phyloP scores from a whole-genome alignment of 257 asterid species.

The Scutellaria baicalensis region DNA sequence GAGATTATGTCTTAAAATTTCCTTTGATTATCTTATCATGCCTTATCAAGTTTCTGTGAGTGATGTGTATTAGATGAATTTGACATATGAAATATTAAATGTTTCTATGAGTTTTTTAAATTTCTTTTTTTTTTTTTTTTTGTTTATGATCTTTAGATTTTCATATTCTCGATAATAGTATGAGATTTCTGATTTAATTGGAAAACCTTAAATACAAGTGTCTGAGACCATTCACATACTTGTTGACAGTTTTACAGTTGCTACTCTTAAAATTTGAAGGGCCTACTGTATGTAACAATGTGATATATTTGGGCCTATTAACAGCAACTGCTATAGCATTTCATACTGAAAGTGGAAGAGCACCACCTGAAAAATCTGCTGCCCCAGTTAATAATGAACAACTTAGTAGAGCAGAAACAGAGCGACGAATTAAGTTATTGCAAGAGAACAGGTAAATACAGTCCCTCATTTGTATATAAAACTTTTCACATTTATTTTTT shows the following conservation, averaged over 20 bases:
- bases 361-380: constrained; percentile 36
- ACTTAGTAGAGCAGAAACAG: constrained; percentile 72
- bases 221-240: not conserved
- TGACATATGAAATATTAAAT: not conserved
- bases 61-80: not conserved
- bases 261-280: constrained; percentile 4
- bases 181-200: not conserved
- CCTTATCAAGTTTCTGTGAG: not conserved
- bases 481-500: not conserved
- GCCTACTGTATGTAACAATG: constrained; percentile 8
- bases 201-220: not conserved
- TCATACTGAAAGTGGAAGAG: constrained; percentile 50
- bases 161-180: not conserved
- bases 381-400: constrained; percentile 53
- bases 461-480: not conserved
- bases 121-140: not conserved
- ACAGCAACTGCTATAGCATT: constrained; percentile 67
- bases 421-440: constrained; percentile 68
- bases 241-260: not conserved
- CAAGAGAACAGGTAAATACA: constrained; percentile 67
- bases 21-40: not conserved
- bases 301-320: constrained; percentile 16
- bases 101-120: not conserved
- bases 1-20: not conserved
- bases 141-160: not conserved